phyloP scores from a whole-genome alignment of 2,329 filamentous ascomycete genomes.

The Macrophomina tecta region DNA sequence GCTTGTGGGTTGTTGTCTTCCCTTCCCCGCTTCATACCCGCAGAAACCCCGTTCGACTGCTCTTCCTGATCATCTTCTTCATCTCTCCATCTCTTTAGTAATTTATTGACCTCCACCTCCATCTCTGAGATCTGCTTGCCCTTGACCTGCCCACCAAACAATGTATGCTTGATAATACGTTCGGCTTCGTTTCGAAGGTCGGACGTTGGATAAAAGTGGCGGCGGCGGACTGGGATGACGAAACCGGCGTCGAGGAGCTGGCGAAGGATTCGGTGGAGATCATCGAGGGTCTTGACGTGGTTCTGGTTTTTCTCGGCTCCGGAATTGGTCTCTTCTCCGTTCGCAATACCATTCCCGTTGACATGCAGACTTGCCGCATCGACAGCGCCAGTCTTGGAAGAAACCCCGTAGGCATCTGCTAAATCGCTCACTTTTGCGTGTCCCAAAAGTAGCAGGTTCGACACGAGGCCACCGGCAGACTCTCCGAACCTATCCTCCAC shows the following conservation, averaged over 20 bases:
- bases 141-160: constrained; percentile 45
- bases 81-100: constrained; percentile 59
- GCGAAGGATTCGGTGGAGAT: constrained; percentile 53
- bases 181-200: constrained; percentile 66
- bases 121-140: constrained; percentile 61
- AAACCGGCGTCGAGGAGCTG: constrained; percentile 68
- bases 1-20: constrained; percentile 31
- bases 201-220: constrained; percentile 60
- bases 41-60: constrained; percentile 26
- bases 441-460: constrained; percentile 76
- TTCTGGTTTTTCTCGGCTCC: constrained; percentile 33
- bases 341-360: constrained; percentile 31
- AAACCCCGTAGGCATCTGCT: constrained; percentile 65
- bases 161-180: constrained; percentile 62
- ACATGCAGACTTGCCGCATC: constrained; percentile 17
- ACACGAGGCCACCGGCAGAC: constrained; percentile 75
- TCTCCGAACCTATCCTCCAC: constrained; percentile 75
- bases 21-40: constrained; percentile 24
- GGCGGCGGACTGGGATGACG: constrained; percentile 65
- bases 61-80: constrained; percentile 42
- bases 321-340: constrained; percentile 33
- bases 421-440: constrained; percentile 76
- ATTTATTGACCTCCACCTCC: constrained; percentile 66
- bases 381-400: constrained; percentile 39
- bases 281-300: constrained; percentile 45